Evolutionary conservation across 2,329 filamentous ascomycete genomes (phyloP), one percentile per base, ranked within the genome.

Genomic region (Fusarium citri): DNA sequence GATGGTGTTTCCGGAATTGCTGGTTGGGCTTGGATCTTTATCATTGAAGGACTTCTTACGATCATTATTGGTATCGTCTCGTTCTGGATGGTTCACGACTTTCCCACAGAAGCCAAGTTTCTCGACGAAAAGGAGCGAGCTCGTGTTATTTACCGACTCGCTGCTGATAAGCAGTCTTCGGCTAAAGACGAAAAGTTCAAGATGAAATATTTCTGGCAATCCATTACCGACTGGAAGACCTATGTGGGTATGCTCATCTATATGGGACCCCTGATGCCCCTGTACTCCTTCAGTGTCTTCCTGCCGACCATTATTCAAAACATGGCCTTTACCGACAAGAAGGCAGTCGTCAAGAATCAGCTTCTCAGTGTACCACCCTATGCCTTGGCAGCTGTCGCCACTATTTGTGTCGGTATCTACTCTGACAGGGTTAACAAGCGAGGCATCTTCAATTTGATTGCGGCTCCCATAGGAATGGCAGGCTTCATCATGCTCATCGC

Each of bases 21-120:
- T 7, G 88, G 88, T 22, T 91, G 88, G 87, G 83, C 84, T 1
- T 91, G 86, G 89, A 90, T 91, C 59, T 91, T 91, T 73, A 88
- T 92, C 64, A 81, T 92, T 28, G 90, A 93, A 80, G 93, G 93
- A 8, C 81, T 92, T 3, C 83, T 88, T 1, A 94, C 93, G 0
- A 84, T 94, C 2, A 3, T 93, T 2, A 84, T 94, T 25, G 93
- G 91, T 4, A 69, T 92, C 8, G 78, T 83, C 1, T 92, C 88
- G 3, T 94, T 91, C 80, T 94, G 90, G 89, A 88, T 92, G 82
- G 92, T 97, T 2, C 88, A 93, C 68, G 92, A 97, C 76, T 97
- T 94, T 76, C 94, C 94, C 0, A 90, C 92, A 66, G 85, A 92
- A 60, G 93, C 92, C 23, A 88, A 78, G 3, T 97, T 97, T 76